These are phyloP conservation scores for Penicillium sp. DNA, from an alignment of 2,329 filamentous ascomycete genomes.

Conservation along the genomic window DNA sequence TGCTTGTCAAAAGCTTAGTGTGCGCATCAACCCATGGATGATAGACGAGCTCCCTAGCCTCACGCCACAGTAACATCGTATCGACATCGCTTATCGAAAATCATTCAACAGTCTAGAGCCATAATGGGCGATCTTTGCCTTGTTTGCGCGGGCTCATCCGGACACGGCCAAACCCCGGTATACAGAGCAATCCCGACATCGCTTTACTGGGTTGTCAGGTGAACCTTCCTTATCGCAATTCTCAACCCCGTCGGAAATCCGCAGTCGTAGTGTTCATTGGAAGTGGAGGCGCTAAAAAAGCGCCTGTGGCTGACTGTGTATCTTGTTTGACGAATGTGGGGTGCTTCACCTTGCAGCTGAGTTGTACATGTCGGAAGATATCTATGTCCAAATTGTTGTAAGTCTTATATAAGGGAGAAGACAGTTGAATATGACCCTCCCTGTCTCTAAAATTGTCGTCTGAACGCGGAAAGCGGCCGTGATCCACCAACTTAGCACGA, in stretches of 20 bases:
- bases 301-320: not conserved
- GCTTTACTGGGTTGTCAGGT: not conserved
- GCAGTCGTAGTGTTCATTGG: not conserved
- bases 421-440: not conserved
- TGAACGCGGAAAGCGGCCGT: not conserved
- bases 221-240: slow-evolving; percentile 3
- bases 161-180: not conserved
- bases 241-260: slow-evolving; percentile 10
- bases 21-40: not conserved
- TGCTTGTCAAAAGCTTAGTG: slow-evolving; percentile 15
- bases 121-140: slow-evolving; percentile 13
- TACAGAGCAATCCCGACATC: not conserved
- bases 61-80: slow-evolving; percentile 17
- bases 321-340: slow-evolving; percentile 6
- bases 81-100: slow-evolving; percentile 8
- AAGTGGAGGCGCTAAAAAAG: not conserved
- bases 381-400: not conserved
- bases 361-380: not conserved
- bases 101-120: not conserved
- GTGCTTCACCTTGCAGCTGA: not conserved
- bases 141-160: slow-evolving; percentile 3
- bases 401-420: not conserved
- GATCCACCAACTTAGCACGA: not conserved
- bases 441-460: not conserved
- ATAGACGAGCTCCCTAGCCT: slow-evolving; percentile 1